Evolutionary conservation across 306 rosid species (phyloP).

Genomic region (Quercus alba): DNA sequence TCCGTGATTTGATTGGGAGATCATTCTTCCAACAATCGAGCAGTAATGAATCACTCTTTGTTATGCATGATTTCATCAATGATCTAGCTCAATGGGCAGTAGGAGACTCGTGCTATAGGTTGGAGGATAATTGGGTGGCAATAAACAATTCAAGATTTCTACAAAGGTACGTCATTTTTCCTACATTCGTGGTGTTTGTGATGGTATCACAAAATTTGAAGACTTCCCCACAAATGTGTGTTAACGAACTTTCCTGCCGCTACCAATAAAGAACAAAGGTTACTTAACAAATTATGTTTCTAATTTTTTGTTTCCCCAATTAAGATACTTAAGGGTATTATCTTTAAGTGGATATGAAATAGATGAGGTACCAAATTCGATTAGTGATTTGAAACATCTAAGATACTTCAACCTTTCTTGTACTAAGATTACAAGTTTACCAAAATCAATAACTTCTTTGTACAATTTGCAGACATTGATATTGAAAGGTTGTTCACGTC

Average conservation of each 20-base stretch:
- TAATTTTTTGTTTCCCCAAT: not conserved
- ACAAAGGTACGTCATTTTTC: not conserved
- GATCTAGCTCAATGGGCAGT: too few species aligned
- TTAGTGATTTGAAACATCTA: constrained; percentile 4
- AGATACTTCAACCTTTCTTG: not conserved
- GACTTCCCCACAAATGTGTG: not conserved
- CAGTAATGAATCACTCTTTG: too few species aligned
- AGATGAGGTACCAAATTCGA: not conserved
- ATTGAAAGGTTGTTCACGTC: not conserved
- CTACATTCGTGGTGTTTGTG: not conserved
- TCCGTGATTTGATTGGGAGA: not conserved
- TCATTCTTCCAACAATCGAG: too few species aligned
- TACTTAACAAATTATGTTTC: not conserved
- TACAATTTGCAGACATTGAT: constrained; percentile 3
- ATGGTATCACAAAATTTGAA: not conserved
- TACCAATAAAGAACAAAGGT: constrained; percentile 32
- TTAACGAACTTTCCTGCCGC: constrained; percentile 62
- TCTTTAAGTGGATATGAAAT: not conserved
- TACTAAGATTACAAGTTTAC: not conserved
- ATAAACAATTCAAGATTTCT: not conserved
- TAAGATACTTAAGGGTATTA: not conserved
- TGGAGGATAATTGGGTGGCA: too few species aligned
- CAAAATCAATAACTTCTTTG: not conserved
- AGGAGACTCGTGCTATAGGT: too few species aligned
- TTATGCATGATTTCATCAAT: too few species aligned